Conservation (phyloP, 2,329 filamentous ascomycete genomes). For the Neopestalotiopsis rosae region DNA sequence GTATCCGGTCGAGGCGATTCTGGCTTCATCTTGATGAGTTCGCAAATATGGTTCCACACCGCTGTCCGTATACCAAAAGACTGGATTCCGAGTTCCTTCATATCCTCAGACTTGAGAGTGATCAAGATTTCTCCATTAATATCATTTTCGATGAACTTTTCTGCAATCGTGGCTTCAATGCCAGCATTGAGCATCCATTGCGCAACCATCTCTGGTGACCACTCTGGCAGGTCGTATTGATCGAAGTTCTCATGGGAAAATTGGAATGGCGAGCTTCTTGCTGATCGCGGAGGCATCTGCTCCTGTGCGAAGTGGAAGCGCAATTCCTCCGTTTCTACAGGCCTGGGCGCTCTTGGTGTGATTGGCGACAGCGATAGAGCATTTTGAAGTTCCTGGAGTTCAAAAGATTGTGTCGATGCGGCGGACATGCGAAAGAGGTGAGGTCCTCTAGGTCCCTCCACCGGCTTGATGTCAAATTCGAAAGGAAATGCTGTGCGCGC, state of each 20-base stretch:
- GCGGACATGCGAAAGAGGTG: conserved; percentile 82
- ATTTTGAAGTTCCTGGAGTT: conserved; percentile 57
- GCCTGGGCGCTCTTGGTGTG: conserved; percentile 65
- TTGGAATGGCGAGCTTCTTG: conserved; percentile 50
- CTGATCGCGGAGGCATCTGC: conserved; percentile 41
- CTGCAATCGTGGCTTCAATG: conserved; percentile 76
- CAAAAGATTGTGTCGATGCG: conserved; percentile 55
- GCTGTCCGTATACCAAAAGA: conserved; percentile 83
- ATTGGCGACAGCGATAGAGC: conserved; percentile 75
- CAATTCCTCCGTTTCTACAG: conserved; percentile 42
- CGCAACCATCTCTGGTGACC: conserved; percentile 79
- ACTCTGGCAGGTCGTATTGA: conserved; percentile 63
- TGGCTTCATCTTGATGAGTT: conserved; percentile 63
- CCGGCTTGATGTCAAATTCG: conserved; percentile 65
- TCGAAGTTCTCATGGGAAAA: conserved; percentile 65
- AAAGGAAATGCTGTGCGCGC: conserved; percentile 67
- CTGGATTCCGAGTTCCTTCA: conserved; percentile 79
- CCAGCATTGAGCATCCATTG: conserved; percentile 87
- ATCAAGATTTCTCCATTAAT: conserved; percentile 88
- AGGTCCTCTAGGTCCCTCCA: conserved; percentile 82
- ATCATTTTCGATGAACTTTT: conserved; percentile 89
- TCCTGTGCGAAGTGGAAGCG: conserved; percentile 43
- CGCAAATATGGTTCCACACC: conserved; percentile 80
- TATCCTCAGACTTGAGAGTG: conserved; percentile 88
- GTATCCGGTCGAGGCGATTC: conserved; percentile 60